These are phyloP conservation scores for Ogataea thermomethanolica DNA, from an alignment of 805 yeast genomes.

Conservation along the genomic window DNA sequence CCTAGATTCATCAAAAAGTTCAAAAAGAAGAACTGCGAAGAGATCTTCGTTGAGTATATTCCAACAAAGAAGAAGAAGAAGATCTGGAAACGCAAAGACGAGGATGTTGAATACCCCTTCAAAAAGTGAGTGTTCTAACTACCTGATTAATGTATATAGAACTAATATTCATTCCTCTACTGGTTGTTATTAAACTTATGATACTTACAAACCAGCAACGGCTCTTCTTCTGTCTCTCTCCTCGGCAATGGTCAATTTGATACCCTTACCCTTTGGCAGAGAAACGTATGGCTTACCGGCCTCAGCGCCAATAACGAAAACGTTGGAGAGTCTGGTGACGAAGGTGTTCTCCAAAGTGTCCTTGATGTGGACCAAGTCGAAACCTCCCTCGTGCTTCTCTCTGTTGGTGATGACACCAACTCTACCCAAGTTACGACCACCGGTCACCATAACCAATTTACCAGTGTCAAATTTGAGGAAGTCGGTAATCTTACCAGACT, in stretches of 20 bases:
- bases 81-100: slow-evolving; percentile 87
- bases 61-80: slow-evolving; percentile 81
- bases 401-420: slow-evolving; percentile 94
- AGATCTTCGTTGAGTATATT: slow-evolving; percentile 80
- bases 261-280: slow-evolving; percentile 99
- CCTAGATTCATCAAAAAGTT: slow-evolving; percentile 78
- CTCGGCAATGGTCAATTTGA: slow-evolving; percentile 91
- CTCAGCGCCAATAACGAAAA: slow-evolving; percentile 86
- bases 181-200: slow-evolving; percentile 12
- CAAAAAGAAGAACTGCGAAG: slow-evolving; percentile 67
- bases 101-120: slow-evolving; percentile 82
- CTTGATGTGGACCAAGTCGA: slow-evolving; percentile 95
- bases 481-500: slow-evolving; percentile 89
- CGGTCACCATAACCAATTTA: slow-evolving; percentile 87
- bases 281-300: slow-evolving; percentile 92
- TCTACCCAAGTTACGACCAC: slow-evolving; percentile 99
- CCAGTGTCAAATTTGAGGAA: slow-evolving; percentile 92
- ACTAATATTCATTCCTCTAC: slow-evolving; percentile 11
- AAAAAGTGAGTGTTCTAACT: slow-evolving; percentile 33
- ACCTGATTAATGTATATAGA: slow-evolving; percentile 2
- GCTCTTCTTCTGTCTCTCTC: slow-evolving; percentile 99
- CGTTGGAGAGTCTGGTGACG: slow-evolving; percentile 92
- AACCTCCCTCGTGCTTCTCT: slow-evolving; percentile 98
- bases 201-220: slow-evolving; percentile 53
- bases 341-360: slow-evolving; percentile 92